These are phyloP conservation scores for Lipomyces mesembrius DNA, from an alignment of 805 yeast species.

Conservation along the genomic window DNA sequence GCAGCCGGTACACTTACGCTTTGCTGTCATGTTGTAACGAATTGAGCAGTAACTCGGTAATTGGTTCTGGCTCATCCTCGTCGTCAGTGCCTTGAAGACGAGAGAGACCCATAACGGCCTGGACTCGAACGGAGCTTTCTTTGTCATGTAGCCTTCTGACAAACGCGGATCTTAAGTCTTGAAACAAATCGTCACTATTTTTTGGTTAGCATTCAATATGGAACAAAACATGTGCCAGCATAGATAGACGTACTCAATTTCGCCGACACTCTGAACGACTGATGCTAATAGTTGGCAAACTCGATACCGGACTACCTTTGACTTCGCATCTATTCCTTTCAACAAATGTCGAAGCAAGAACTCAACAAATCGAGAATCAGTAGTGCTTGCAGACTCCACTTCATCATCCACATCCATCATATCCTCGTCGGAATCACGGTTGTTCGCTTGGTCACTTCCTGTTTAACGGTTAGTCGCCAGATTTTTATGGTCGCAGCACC, in stretches of 20 bases:
- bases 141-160: slow-evolving; percentile 64
- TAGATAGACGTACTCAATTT: slow-evolving; percentile 54
- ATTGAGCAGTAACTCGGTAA: slow-evolving; percentile 54
- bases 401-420: slow-evolving; percentile 44
- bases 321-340: slow-evolving; percentile 78
- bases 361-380: slow-evolving; percentile 61
- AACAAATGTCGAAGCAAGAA: slow-evolving; percentile 66
- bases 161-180: slow-evolving; percentile 63
- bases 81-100: slow-evolving; percentile 69
- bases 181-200: slow-evolving; percentile 60
- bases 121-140: slow-evolving; percentile 79
- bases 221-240: background rate
- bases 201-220: background rate
- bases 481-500: background rate
- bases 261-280: slow-evolving; percentile 71
- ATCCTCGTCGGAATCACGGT: slow-evolving; percentile 24
- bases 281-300: slow-evolving; percentile 76
- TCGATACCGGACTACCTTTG: slow-evolving; percentile 77
- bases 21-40: slow-evolving; percentile 76
- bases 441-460: slow-evolving; percentile 24
- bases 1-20: slow-evolving; percentile 40
- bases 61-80: slow-evolving; percentile 47
- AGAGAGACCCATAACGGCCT: slow-evolving; percentile 79
- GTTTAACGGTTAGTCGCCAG: background rate
- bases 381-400: slow-evolving; percentile 47